Percentiles rank a stretch among this genome's conserved stretches.
Evolutionary conservation across 2,329 filamentous ascomycete species (phyloP).

Genomic region (Diaporthe destruens): DNA sequence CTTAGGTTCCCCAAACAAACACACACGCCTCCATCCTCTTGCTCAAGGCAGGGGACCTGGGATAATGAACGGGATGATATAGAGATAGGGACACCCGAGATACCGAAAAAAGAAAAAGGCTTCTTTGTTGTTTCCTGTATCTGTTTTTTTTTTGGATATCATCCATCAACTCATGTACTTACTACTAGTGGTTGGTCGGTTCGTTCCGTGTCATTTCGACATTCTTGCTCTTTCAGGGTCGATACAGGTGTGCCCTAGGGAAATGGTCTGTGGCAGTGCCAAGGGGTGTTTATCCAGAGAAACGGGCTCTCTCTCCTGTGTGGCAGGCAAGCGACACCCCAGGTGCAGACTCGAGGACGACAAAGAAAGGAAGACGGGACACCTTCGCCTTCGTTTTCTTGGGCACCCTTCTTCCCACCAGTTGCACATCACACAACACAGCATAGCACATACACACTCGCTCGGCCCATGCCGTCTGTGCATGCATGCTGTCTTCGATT

Average conservation of each 20-base stretch:
- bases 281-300: background rate
- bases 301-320: background rate
- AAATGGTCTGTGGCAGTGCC: background rate
- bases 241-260: background rate
- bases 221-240: constrained; percentile 8
- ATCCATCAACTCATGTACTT: constrained; percentile 25
- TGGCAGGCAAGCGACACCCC: constrained; percentile 2
- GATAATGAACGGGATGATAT: constrained; percentile 35
- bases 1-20: background rate
- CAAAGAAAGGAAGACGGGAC: background rate
- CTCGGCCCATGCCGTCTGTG: background rate
- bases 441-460: background rate
- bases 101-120: constrained; percentile 33
- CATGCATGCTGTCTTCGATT: background rate
- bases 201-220: background rate
- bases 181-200: background rate
- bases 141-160: constrained; percentile 25
- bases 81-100: constrained; percentile 31
- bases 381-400: background rate
- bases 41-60: constrained; percentile 15
- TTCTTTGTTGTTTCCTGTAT: constrained; percentile 8
- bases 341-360: background rate
- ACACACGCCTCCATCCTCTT: background rate
- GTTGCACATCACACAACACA: background rate
- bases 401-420: background rate